Evolutionary conservation across 2,329 filamentous ascomycete genomes (phyloP).

Genomic region (Ophiostoma pallidulum): DNA sequence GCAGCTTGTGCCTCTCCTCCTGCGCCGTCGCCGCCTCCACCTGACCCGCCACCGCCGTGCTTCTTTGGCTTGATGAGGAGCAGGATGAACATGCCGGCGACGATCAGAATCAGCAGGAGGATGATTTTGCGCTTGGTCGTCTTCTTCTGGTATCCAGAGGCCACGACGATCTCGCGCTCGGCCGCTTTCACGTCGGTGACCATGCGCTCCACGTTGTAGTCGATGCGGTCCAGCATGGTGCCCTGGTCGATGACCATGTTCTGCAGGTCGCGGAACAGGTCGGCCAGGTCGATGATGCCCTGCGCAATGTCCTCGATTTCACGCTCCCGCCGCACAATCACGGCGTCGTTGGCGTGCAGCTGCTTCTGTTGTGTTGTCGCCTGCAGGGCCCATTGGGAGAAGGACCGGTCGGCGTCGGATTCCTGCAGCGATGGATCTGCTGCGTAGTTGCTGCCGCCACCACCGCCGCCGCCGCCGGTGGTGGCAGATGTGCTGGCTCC

Average conservation of each 20-base stretch:
- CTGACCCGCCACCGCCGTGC: slow-evolving; percentile 18
- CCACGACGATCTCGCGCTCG: slow-evolving; percentile 82
- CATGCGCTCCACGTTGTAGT: slow-evolving; percentile 97
- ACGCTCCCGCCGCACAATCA: slow-evolving; percentile 83
- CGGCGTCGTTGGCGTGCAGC: slow-evolving; percentile 66
- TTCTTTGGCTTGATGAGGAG: slow-evolving; percentile 70
- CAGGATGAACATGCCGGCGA: slow-evolving; percentile 79
- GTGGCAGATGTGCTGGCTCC: slow-evolving; percentile 20
- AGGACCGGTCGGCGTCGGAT: slow-evolving; percentile 85
- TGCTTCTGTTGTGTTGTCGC: slow-evolving; percentile 57
- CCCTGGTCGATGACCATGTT: slow-evolving; percentile 91
- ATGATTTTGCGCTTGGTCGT: slow-evolving; percentile 90
- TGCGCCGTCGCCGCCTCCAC: neutral
- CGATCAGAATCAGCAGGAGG: slow-evolving; percentile 72
- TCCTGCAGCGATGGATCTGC: slow-evolving; percentile 83
- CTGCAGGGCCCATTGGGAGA: slow-evolving; percentile 81
- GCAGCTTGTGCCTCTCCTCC: neutral
- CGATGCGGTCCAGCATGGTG: slow-evolving; percentile 85
- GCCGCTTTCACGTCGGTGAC: slow-evolving; percentile 85
- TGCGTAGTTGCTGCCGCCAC: slow-evolving; percentile 27
- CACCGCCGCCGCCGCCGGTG: too few relatives aligned
- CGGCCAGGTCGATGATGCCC: slow-evolving; percentile 92
- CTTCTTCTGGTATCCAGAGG: slow-evolving; percentile 79
- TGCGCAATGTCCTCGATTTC: slow-evolving; percentile 98
- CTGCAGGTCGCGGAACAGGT: slow-evolving; percentile 94